These are phyloP conservation scores for Pseudogymnoascus sp. DNA, from an alignment of 2,329 filamentous ascomycete species.

Conservation along the genomic window DNA sequence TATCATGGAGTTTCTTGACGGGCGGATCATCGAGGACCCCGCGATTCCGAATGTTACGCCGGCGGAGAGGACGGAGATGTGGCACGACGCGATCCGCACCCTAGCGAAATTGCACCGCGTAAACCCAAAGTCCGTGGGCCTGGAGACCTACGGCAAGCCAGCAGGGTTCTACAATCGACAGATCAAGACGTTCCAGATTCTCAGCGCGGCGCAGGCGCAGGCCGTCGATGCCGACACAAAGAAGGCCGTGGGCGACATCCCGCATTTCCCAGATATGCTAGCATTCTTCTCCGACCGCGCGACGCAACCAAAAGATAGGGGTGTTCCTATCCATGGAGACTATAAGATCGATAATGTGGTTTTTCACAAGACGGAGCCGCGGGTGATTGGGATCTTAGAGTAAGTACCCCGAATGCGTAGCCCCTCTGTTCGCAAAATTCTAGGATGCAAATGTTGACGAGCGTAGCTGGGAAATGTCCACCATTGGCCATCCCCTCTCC, in stretches of 20 bases:
- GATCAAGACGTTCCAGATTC: conserved; percentile 66
- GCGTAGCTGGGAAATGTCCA: conserved; percentile 87
- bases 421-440: no score
- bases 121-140: conserved; percentile 51
- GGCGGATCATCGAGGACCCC: conserved; percentile 85
- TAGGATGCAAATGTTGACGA: no score
- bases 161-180: conserved; percentile 75
- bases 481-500: conserved; percentile 84
- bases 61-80: conserved; percentile 64
- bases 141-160: conserved; percentile 62
- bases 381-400: conserved; percentile 84
- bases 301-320: conserved; percentile 64
- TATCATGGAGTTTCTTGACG: conserved; percentile 88
- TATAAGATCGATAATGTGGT: conserved; percentile 86
- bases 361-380: conserved; percentile 75
- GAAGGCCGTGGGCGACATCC: conserved; percentile 66
- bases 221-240: conserved; percentile 66
- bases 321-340: conserved; percentile 77
- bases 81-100: conserved; percentile 70
- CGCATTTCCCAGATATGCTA: conserved; percentile 70
- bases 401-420: conserved; percentile 30
- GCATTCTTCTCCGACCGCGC: conserved; percentile 61
- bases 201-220: conserved; percentile 66
- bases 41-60: conserved; percentile 61
- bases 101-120: conserved; percentile 76